phyloP scores from a whole-genome alignment of 2,329 filamentous ascomycete species.

The Fusarium torulosum region DNA sequence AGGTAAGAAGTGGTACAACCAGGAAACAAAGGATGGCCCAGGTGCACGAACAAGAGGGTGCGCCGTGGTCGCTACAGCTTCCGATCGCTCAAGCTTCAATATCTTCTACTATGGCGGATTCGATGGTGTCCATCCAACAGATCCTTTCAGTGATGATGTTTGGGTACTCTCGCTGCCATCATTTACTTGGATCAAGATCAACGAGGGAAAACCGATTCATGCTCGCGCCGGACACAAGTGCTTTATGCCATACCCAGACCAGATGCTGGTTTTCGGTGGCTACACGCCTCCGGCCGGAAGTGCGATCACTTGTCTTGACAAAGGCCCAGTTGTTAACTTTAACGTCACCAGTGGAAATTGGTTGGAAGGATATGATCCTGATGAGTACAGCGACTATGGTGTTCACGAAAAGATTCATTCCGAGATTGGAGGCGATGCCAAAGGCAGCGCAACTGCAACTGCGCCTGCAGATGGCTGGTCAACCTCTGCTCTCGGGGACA shows the following conservation, averaged over 20 bases:
- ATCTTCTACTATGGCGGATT: constrained; percentile 89
- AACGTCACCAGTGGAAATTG: constrained; percentile 78
- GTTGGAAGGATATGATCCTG: constrained; percentile 77
- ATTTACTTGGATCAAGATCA: constrained; percentile 79
- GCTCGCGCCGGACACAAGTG: constrained; percentile 81
- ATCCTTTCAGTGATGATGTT: constrained; percentile 72
- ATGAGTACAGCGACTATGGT: constrained; percentile 72
- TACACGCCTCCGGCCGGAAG: constrained; percentile 57
- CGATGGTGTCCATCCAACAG: constrained; percentile 59
- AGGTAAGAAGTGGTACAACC: constrained; percentile 74
- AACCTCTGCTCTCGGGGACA: constrained; percentile 58
- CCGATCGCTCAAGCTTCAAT: constrained; percentile 80
- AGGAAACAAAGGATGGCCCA: constrained; percentile 71
- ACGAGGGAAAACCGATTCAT: constrained; percentile 61
- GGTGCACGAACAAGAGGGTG: constrained; percentile 75
- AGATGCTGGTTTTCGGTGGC: constrained; percentile 84
- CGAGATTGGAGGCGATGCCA: constrained; percentile 75
- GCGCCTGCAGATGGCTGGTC: constrained; percentile 72
- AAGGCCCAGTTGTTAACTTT: constrained; percentile 73
- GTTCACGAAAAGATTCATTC: constrained; percentile 74
- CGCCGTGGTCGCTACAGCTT: constrained; percentile 77
- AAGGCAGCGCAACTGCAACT: constrained; percentile 77
- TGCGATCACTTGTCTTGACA: constrained; percentile 60
- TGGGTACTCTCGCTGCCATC: constrained; percentile 85
- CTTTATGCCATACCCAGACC: constrained; percentile 79